Evolutionary conservation across 1,284 basidiomycete species (phyloP).

Genomic region (Ceratobasidium sp.): DNA sequence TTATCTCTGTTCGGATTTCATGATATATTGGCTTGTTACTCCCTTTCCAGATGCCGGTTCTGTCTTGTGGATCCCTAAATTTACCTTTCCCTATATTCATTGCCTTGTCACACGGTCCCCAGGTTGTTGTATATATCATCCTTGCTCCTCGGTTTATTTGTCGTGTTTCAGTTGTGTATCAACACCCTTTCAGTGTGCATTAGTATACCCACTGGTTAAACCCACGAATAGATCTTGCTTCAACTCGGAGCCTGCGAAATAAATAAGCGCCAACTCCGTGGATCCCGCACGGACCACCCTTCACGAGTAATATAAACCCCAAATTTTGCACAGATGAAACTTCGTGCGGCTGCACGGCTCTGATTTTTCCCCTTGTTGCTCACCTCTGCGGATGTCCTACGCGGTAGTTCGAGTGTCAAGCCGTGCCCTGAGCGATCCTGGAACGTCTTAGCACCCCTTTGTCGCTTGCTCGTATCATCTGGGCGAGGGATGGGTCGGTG

Average conservation of each 20-base stretch:
- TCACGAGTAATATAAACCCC: conserved; percentile 3
- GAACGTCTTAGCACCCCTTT: conserved; percentile 83
- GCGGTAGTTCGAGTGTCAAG: conserved; percentile 88
- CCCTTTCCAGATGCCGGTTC: conserved; percentile 9
- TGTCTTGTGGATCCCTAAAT: conserved; percentile 29
- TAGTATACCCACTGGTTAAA: conserved; percentile 15
- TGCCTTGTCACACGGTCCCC: background rate
- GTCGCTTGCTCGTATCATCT: conserved; percentile 54
- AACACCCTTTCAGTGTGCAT: conserved; percentile 13
- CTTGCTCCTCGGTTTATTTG: conserved; percentile 20
- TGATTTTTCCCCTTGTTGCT: conserved; percentile 83
- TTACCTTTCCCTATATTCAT: conserved; percentile 27
- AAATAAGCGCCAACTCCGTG: conserved; percentile 28
- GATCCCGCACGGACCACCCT: conserved; percentile 28
- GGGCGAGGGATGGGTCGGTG: conserved; percentile 78
- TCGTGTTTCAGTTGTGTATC: conserved; percentile 37
- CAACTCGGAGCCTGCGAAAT: background rate
- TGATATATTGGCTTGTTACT: conserved; percentile 5
- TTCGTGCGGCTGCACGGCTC: conserved; percentile 83
- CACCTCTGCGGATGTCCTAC: conserved; percentile 68
- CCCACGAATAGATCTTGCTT: background rate
- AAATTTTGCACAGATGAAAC: conserved; percentile 45
- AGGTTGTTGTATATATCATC: conserved; percentile 30
- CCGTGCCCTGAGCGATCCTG: conserved; percentile 71
- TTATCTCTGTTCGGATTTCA: conserved; percentile 1